phyloP scores from a whole-genome alignment of 2,329 filamentous ascomycete species.

The Monosporascus sp. region DNA sequence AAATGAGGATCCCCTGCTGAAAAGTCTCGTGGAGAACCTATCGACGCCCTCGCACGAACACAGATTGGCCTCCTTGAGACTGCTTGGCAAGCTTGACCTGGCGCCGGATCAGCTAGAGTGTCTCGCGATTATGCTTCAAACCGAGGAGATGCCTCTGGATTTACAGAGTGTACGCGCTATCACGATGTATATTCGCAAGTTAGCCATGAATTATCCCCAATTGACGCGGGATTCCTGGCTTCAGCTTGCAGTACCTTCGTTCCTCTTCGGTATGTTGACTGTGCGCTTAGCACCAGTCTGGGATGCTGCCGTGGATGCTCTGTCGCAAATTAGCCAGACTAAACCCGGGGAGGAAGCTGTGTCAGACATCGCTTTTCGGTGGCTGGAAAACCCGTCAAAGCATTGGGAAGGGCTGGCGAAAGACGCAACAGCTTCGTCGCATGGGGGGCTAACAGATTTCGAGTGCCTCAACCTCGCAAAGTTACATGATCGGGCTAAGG shows the following conservation, averaged over 20 bases:
- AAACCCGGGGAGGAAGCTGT: conserved; percentile 69
- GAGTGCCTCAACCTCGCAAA: conserved; percentile 72
- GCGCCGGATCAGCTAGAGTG: conserved; percentile 44
- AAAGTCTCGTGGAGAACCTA: conserved; percentile 67
- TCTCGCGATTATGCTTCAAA: conserved; percentile 64
- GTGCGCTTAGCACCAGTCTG: conserved; percentile 80
- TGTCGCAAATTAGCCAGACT: conserved; percentile 69
- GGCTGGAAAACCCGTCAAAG: conserved; percentile 60
- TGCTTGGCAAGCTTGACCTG: conserved; percentile 59
- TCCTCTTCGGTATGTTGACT: conserved; percentile 84
- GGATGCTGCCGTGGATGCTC: conserved; percentile 72
- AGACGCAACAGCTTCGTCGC: conserved; percentile 27
- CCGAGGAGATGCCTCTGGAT: conserved; percentile 74
- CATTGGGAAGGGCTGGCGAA: conserved; percentile 43
- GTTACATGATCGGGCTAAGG: conserved; percentile 47
- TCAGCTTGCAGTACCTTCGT: conserved; percentile 67
- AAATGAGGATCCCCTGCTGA: conserved; percentile 57
- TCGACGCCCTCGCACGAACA: conserved; percentile 70
- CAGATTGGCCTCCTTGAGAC: conserved; percentile 65
- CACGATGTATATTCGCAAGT: conserved; percentile 79
- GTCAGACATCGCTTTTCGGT: conserved; percentile 68
- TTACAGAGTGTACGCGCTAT: conserved; percentile 72
- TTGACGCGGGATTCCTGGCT: conserved; percentile 59
- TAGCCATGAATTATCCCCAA: conserved; percentile 59
- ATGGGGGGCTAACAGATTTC: conserved; percentile 61